Conservation (phyloP, 208 protist genomes). For the Acanthamoeba royreba region DNA sequence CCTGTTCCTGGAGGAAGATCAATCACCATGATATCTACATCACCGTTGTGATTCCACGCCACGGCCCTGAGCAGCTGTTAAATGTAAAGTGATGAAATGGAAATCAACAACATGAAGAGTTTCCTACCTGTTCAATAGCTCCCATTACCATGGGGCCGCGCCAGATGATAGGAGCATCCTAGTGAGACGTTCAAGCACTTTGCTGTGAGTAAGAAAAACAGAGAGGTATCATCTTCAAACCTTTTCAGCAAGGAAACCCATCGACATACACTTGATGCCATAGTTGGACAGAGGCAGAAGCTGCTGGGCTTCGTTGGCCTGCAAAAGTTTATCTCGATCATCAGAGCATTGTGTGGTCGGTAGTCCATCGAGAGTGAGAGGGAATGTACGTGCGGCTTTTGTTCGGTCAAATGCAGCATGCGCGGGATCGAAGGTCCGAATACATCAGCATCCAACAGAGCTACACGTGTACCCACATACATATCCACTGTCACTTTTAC, state of each 20-base stretch:
- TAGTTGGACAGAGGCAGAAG: conserved; percentile 71
- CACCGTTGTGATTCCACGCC: conserved; percentile 52
- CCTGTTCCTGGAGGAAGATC: conserved; percentile 82
- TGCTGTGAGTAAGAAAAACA: not conserved
- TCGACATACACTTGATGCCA: conserved; percentile 80
- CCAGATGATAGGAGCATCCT: conserved; percentile 76
- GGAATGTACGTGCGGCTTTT: not conserved
- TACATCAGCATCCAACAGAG: conserved; percentile 80
- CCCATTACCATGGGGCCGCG: conserved; percentile 76
- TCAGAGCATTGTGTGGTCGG: too few species aligned
- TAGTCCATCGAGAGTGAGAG: not conserved
- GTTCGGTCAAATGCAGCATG: conserved; percentile 68
- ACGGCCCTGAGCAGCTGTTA: conserved; percentile 55
- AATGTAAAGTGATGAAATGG: too few species aligned
- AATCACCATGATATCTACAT: conserved; percentile 77
- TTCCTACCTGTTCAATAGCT: not conserved
- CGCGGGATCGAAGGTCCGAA: conserved; percentile 78
- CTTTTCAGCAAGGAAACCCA: conserved; percentile 76
- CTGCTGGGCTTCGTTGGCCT: not conserved
- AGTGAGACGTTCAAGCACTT: not conserved
- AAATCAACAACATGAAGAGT: too few species aligned
- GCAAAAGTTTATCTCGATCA: not conserved
- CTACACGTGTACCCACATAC: conserved; percentile 26
- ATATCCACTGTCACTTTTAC: too few species aligned
- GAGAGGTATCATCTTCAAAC: not conserved